Conservation (phyloP, 148 eudicot genomes). For the Simmondsia chinensis region DNA sequence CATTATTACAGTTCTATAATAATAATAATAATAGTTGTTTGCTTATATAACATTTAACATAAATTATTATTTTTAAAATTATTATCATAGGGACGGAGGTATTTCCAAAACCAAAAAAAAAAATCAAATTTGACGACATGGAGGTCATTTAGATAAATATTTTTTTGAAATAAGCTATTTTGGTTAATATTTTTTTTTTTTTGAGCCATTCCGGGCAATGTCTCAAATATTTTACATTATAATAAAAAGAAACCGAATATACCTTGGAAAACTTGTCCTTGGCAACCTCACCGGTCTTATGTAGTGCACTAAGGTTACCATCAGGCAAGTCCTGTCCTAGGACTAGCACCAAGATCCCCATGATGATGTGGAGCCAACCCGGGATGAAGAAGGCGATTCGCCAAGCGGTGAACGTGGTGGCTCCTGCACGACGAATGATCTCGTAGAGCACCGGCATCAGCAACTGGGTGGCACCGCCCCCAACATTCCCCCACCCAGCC, state of each 20-base stretch:
- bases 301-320: constrained; percentile 31
- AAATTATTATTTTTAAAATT: too few relatives aligned
- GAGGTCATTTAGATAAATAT: too few relatives aligned
- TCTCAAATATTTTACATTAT: neutral
- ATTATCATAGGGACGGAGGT: too few relatives aligned
- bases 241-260: neutral
- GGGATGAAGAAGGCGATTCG: constrained; percentile 42
- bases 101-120: too few relatives aligned
- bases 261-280: constrained; percentile 48
- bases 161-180: too few relatives aligned
- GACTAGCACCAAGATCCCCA: constrained; percentile 32
- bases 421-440: constrained; percentile 19
- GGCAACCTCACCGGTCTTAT: constrained; percentile 33
- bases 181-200: too few relatives aligned
- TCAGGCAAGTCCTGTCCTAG: constrained; percentile 42
- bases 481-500: constrained; percentile 48
- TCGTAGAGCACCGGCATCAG: constrained; percentile 40
- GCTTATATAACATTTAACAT: too few relatives aligned
- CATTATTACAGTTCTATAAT: too few relatives aligned
- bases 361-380: constrained; percentile 31
- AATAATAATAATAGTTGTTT: too few relatives aligned
- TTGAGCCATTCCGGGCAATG: neutral
- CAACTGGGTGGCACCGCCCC: constrained; percentile 45
- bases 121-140: too few relatives aligned
- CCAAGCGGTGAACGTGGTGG: constrained; percentile 47